Percentiles rank a stretch among this genome's conserved stretches.
Evolutionary conservation across 1,284 basidiomycete species (phyloP).

Genomic region (Tausonia pullulans): DNA sequence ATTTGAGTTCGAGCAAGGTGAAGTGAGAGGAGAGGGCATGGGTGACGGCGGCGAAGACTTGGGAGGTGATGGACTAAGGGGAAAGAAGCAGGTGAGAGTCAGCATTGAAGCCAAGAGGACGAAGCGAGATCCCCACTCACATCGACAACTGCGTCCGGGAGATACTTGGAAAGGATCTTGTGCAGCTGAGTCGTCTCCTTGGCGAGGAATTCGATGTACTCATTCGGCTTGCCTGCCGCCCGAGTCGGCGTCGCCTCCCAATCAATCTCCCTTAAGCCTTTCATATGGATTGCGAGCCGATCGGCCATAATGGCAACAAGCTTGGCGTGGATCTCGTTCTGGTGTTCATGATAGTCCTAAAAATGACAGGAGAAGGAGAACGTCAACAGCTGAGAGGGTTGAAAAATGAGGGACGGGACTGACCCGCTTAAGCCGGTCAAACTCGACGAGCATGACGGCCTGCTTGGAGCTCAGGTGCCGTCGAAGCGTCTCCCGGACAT

Average conservation of each 20-base stretch:
- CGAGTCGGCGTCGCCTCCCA: conserved; percentile 55
- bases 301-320: conserved; percentile 98
- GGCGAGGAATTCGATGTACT: conserved; percentile 81
- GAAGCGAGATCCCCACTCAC: conserved; percentile 36
- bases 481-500: conserved; percentile 85
- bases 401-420: conserved; percentile 26
- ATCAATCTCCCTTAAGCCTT: conserved; percentile 60
- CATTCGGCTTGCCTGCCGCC: conserved; percentile 45
- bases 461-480: conserved; percentile 86
- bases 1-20: conserved; percentile 63
- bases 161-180: conserved; percentile 88
- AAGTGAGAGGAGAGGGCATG: conserved; percentile 77
- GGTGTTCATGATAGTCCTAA: conserved; percentile 96
- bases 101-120: conserved; percentile 6
- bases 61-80: conserved; percentile 70
- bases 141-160: conserved; percentile 65
- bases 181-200: conserved; percentile 94
- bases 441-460: conserved; percentile 92
- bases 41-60: conserved; percentile 85
- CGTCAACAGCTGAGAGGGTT: neutral
- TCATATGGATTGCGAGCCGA: conserved; percentile 74
- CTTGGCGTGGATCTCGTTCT: conserved; percentile 97
- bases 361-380: neutral
- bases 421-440: conserved; percentile 92
- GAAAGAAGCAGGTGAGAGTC: conserved; percentile 2